Evolutionary conservation across 2,329 filamentous ascomycete species (phyloP), one percentile per base, ranked within the genome.

Genomic region (Cercospora sp.): DNA sequence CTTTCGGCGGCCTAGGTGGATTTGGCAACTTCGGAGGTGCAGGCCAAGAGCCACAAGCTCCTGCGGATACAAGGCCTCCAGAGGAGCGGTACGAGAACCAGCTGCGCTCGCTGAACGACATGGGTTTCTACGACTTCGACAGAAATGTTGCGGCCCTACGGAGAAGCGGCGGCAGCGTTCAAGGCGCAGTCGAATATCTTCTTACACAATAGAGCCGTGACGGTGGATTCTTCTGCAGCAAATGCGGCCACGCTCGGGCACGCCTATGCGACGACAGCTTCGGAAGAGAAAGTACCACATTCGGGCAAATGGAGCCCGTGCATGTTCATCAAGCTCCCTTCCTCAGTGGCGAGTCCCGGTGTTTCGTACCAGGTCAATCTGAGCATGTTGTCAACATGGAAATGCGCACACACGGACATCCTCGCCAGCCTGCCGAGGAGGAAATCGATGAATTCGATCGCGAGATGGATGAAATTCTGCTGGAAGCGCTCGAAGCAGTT

Each of bases 51-150:
- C 78, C 86, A 1, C 79, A 86, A 12, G 81, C 87, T 18, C 91
- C 93, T 5, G 80, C 86, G 2, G 95, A 99, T 80, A 97, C 86
- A 76, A 87, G 94, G 70, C 94, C 95, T 4, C 94, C 95, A 0
- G 95, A 99, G 83, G 95, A 98, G 80, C 85, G 92, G 68, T 99
- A 97, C 75, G 93, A 91, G 3, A 89, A 92, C 33, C 94, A 99
- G 81, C 84, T 99, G 60, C 86, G 93, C 68, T 93, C 98, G 81
- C 83, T 99, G 70, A 99, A 99, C 79, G 95, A 98, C 73, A 99
- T 99, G 95, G 95, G 95, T 3, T 99, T 99, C 82, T 97, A 89
- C 78, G 94, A 99, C 77, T 99, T 98, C 77, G 94, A 99, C 63
- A 84, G 91, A 73, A 99, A 99, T 74, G 88, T 99, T 33, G 89